These are phyloP conservation scores for Paxillus ammoniavirescens DNA, from an alignment of 768 basidiomycete species.

Conservation along the genomic window DNA sequence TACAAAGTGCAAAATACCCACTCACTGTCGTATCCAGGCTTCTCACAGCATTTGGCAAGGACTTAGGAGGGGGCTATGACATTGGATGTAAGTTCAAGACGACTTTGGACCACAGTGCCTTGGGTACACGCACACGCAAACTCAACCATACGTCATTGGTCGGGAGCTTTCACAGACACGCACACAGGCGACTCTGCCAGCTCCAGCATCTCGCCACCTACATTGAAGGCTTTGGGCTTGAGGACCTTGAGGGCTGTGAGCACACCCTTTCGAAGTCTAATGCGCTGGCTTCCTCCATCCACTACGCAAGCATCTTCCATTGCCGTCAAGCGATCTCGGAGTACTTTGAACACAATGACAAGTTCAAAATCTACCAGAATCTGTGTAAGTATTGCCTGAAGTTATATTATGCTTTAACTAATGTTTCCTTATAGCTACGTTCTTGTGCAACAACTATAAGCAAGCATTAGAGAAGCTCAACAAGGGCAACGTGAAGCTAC, in stretches of 20 bases:
- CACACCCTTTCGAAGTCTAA: constrained; percentile 18
- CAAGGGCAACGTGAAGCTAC: neutral
- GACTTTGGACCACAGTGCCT: constrained; percentile 10
- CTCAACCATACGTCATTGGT: constrained; percentile 8
- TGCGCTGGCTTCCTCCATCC: constrained; percentile 9
- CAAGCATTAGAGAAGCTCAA: constrained; percentile 23
- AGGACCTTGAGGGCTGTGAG: constrained; percentile 21
- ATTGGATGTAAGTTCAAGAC: constrained; percentile 21
- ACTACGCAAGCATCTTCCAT: constrained; percentile 18
- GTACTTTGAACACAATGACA: neutral
- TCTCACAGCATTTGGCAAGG: constrained; percentile 3
- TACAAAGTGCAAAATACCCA: constrained; percentile 22
- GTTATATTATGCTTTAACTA: too few species aligned
- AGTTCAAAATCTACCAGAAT: too few species aligned
- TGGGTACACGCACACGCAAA: neutral
- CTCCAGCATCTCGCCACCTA: constrained; percentile 16
- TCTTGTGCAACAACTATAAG: constrained; percentile 23
- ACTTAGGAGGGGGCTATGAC: constrained; percentile 19
- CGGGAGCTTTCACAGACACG: constrained; percentile 23
- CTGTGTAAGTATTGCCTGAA: too few species aligned
- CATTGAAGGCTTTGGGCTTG: constrained; percentile 14
- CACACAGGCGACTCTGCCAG: constrained; percentile 21
- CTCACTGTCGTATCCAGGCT: constrained; percentile 12
- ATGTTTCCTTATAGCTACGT: constrained; percentile 1
- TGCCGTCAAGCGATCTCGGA: constrained; percentile 9